Evolutionary conservation across 2,329 filamentous ascomycete genomes (phyloP).

Genomic region (Clarireedia monteithiana): DNA sequence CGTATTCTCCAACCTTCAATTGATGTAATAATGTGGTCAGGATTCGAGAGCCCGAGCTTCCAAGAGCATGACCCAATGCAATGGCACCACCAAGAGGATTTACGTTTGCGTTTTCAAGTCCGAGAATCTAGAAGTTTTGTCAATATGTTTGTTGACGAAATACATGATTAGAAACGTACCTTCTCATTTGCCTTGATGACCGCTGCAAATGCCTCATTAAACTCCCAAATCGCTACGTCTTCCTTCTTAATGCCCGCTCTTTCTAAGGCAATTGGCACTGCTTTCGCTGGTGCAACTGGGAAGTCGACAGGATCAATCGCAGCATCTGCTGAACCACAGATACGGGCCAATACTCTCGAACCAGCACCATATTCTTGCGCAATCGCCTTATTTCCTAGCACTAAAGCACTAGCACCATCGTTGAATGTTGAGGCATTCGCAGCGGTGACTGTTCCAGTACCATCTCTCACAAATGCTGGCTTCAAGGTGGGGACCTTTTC

Average conservation of each 20-base stretch:
- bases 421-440: constrained; percentile 93
- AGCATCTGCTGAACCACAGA: constrained; percentile 81
- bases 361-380: constrained; percentile 71
- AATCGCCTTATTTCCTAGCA: constrained; percentile 73
- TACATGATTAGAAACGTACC: constrained; percentile 34
- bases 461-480: constrained; percentile 82
- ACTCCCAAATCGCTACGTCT: constrained; percentile 92
- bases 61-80: constrained; percentile 82
- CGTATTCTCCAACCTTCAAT: constrained; percentile 83
- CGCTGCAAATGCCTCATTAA: constrained; percentile 96
- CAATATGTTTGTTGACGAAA: neutral
- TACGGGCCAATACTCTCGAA: constrained; percentile 78
- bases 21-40: constrained; percentile 86
- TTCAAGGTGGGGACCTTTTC: constrained; percentile 83
- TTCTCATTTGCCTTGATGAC: constrained; percentile 94
- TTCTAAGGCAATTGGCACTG: constrained; percentile 81
- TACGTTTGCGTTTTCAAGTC: constrained; percentile 69
- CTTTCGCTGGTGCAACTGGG: constrained; percentile 84
- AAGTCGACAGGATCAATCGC: constrained; percentile 90
- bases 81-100: constrained; percentile 90
- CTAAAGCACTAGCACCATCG: constrained; percentile 85
- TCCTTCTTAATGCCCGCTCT: constrained; percentile 85
- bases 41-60: constrained; percentile 88
- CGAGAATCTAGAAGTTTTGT: constrained; percentile 38
- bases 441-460: constrained; percentile 84